phyloP scores from a whole-genome alignment of 805 yeast species.

The Lipomyces yamanashiensis region DNA sequence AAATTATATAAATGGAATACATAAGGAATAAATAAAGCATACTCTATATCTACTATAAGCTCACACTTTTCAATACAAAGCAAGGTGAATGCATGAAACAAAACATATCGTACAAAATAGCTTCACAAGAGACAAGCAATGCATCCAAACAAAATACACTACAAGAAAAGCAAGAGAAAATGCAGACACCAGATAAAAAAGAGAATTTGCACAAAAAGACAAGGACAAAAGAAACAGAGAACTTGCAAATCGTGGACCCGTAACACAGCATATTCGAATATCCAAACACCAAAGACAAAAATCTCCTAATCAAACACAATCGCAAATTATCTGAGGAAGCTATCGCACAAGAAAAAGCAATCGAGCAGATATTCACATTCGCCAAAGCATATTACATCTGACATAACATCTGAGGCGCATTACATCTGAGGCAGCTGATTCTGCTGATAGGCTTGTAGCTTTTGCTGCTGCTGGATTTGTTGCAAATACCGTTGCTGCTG shows the following conservation, averaged over 20 bases:
- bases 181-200: too few relatives aligned
- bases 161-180: too few relatives aligned
- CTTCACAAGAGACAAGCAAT: too few relatives aligned
- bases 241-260: too few relatives aligned
- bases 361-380: too few relatives aligned
- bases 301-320: not conserved
- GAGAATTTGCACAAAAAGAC: not conserved
- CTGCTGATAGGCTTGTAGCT: slow-evolving; percentile 23
- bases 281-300: not conserved
- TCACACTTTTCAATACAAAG: not conserved
- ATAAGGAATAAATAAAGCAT: not conserved
- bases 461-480: slow-evolving; percentile 21
- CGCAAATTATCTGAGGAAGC: too few relatives aligned
- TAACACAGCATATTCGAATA: not conserved
- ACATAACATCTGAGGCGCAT: not conserved
- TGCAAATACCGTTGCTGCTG: slow-evolving; percentile 29
- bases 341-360: too few relatives aligned
- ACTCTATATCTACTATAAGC: not conserved
- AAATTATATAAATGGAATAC: not conserved
- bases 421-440: slow-evolving; percentile 17
- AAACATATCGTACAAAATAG: too few relatives aligned
- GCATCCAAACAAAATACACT: too few relatives aligned
- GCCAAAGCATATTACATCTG: too few relatives aligned
- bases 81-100: not conserved
- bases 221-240: not conserved